A percentile compares a stretch with the other conserved stretches of the same genome.
Conservation (phyloP, 306 rosid genomes). For the Malus sylvestris region DNA sequence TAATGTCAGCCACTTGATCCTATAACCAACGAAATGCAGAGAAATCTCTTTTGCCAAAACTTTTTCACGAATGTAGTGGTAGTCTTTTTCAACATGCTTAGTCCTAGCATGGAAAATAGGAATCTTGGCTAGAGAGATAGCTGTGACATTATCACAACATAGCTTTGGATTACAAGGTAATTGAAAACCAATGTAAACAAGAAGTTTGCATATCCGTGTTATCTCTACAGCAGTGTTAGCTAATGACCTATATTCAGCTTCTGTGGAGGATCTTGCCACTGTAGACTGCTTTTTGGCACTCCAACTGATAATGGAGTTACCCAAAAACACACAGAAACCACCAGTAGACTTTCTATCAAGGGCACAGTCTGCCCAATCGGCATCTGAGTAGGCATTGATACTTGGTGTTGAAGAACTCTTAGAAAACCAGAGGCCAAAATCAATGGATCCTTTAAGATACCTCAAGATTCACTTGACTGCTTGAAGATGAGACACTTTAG, state of each 20-base stretch:
- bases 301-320: neutral
- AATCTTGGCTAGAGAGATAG: neutral
- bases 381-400: neutral
- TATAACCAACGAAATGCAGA: too few relatives aligned
- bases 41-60: neutral
- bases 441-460: neutral
- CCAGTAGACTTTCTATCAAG: neutral
- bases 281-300: neutral
- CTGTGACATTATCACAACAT: neutral
- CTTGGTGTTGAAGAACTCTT: rapidly evolving
- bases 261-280: neutral
- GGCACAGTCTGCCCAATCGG: neutral
- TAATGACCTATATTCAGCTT: neutral
- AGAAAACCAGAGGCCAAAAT: neutral
- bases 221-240: neutral
- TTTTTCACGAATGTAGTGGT: too few relatives aligned
- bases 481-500: neutral
- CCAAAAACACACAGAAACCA: neutral
- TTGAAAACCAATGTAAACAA: neutral
- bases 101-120: neutral
- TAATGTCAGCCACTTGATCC: too few relatives aligned
- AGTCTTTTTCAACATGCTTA: neutral
- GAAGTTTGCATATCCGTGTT: neutral
- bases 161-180: rapidly evolving
- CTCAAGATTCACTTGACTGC: neutral